Evolutionary conservation across 2,329 filamentous ascomycete genomes (phyloP), one percentile per base, ranked within the genome.

Genomic region (Alternaria alternata): DNA sequence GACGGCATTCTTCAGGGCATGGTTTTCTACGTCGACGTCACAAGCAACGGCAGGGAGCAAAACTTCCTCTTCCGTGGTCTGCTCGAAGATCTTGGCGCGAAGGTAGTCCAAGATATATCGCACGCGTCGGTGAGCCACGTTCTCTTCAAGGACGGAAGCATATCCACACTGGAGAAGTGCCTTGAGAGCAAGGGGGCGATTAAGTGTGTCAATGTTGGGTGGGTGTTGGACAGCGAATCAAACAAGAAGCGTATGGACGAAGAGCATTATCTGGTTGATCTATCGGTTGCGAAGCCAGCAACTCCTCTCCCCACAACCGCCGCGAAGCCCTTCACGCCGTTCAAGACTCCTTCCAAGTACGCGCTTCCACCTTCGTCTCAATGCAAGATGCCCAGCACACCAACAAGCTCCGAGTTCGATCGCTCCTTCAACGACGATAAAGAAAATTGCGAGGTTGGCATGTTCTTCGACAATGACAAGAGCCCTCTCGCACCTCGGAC

Each of bases 131-230:
- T 96, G 69, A 96, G 93, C 0, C 93, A 97, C 73, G 91, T 97
- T 7, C 88, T 97, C 7, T 97, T 89, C 83, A 97, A 96, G 77
- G 93, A 96, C 72, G 93, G 93, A 46, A 89, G 89, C 42, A 89
- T 90, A 72, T 85, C 89, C 26, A 96, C 93, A 0, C 79, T 97
- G 66, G 90, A 96, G 74, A 96, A 93, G 79, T 90, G 94, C 7
- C 85, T 88, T 58, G 86, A 90, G 69, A 89, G 87, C 39, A 85
- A 86, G 14, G 92, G 92, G 6, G 83, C 91, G 30, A 91, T 97
- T 38, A 89, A 92, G 68, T 96, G 93, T 79, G 92, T 97, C 56
- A 93, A 93, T 51, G 91, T 96, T 47, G 89, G 89, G 66, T 97
- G 93, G 92, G 91, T 95, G 55, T 85, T 96, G 64, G 92, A 96